phyloP scores from a whole-genome alignment of 31 red algal genomes.

The Bonnemaisonia californica region DNA sequence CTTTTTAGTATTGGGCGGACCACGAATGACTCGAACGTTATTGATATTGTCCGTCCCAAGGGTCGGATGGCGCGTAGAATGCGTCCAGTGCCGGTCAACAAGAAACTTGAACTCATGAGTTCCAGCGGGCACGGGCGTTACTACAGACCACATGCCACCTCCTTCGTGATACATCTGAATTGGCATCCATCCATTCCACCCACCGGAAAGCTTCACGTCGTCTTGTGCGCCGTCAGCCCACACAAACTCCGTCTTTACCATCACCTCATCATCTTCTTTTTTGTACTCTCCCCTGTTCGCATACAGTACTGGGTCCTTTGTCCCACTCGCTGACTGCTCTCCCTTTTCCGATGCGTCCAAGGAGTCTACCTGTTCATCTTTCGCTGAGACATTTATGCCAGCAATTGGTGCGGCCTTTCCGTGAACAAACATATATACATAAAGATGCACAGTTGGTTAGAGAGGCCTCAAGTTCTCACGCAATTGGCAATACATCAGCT shows the following conservation, averaged over 20 bases:
- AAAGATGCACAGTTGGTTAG: no score
- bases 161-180: slow-evolving; percentile 66
- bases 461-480: no score
- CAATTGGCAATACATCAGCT: no score
- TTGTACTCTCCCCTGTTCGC: slow-evolving; percentile 31
- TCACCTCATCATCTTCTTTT: slow-evolving; percentile 63
- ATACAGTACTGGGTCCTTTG: no score
- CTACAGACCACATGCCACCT: slow-evolving; percentile 84
- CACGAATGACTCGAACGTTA: slow-evolving; percentile 78
- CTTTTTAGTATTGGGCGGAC: slow-evolving; percentile 50
- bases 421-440: no score
- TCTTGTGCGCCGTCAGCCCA: slow-evolving; percentile 82
- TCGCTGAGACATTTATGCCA: no score
- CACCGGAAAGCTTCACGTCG: slow-evolving; percentile 72
- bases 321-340: no score
- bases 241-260: slow-evolving; percentile 90
- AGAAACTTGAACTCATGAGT: slow-evolving; percentile 88
- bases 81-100: slow-evolving; percentile 77
- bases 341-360: no score
- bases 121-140: slow-evolving; percentile 74
- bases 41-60: slow-evolving; percentile 76
- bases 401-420: no score
- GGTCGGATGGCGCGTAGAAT: slow-evolving; percentile 77
- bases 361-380: no score
- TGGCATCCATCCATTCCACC: slow-evolving; percentile 84